phyloP scores from a whole-genome alignment of 495 filamentous ascomycete species.

The Penicillium cataractarum region DNA sequence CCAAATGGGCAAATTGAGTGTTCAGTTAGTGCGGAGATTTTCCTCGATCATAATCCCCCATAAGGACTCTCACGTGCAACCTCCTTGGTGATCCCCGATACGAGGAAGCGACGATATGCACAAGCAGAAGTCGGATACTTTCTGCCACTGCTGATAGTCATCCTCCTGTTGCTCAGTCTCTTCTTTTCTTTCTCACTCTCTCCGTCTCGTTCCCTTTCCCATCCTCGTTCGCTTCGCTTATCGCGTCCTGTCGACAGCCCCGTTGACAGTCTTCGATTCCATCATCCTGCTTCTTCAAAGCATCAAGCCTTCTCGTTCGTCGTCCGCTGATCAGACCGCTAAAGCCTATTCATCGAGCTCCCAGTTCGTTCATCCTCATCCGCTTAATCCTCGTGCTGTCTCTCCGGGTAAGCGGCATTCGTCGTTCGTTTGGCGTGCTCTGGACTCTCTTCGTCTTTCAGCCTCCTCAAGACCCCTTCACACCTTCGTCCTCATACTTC shows the following conservation, averaged over 20 bases:
- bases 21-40: background rate
- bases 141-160: too few species aligned
- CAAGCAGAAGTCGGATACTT: too few species aligned
- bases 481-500: too few species aligned
- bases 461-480: too few species aligned
- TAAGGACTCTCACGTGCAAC: background rate
- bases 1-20: background rate
- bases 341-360: background rate
- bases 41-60: background rate
- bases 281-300: background rate
- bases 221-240: background rate
- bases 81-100: background rate
- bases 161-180: background rate
- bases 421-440: too few species aligned
- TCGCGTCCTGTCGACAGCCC: background rate
- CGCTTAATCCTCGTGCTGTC: too few species aligned
- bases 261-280: background rate
- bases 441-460: too few species aligned
- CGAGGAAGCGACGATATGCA: too few species aligned
- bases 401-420: background rate
- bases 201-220: background rate
- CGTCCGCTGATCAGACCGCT: background rate
- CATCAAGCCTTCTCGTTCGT: background rate
- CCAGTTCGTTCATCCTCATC: background rate
- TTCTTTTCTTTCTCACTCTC: background rate